A percentile compares a stretch with the other conserved stretches of the same genome.
Evolutionary conservation across 306 rosid genomes (phyloP).

Genomic region (Cucumis cinereus): DNA sequence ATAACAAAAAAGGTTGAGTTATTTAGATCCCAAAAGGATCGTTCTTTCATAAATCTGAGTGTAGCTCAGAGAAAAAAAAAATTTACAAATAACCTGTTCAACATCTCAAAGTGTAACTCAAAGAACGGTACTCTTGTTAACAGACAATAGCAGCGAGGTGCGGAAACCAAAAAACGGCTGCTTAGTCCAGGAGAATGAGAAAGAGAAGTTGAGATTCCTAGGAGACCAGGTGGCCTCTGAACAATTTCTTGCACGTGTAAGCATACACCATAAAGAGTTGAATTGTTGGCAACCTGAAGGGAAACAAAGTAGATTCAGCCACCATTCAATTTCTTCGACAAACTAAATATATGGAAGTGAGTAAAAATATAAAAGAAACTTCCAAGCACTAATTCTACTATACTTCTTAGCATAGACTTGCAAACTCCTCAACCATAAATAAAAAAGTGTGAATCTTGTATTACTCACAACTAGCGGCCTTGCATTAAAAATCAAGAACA

Average conservation of each 20-base stretch:
- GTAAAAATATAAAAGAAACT: neutral
- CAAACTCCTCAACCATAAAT: neutral
- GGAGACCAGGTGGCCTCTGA: conserved; percentile 82
- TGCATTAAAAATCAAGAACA: neutral
- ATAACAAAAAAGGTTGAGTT: conserved; percentile 21
- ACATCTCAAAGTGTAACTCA: conserved; percentile 83
- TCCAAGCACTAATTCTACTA: neutral
- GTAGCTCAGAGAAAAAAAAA: neutral
- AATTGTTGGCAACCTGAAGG: conserved; percentile 64
- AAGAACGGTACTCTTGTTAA: conserved; percentile 82
- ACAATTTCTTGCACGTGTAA: conserved; percentile 89
- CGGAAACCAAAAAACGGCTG: conserved; percentile 90
- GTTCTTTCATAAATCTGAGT: neutral
- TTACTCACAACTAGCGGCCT: neutral
- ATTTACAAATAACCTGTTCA: conserved; percentile 59
- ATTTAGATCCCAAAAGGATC: neutral
- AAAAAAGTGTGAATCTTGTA: neutral
- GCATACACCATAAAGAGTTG: conserved; percentile 92
- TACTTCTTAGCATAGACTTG: neutral
- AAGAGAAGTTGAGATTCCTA: conserved; percentile 44
- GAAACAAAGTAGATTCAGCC: conserved; percentile 21
- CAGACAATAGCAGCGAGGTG: conserved; percentile 92
- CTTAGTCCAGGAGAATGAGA: conserved; percentile 36
- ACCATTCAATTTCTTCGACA: conserved; percentile 14
- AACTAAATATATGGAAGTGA: neutral